Base-by-base conservation (phyloP, 805 yeast genomes). In the Kodamaea kaohsiungensis region DNA sequence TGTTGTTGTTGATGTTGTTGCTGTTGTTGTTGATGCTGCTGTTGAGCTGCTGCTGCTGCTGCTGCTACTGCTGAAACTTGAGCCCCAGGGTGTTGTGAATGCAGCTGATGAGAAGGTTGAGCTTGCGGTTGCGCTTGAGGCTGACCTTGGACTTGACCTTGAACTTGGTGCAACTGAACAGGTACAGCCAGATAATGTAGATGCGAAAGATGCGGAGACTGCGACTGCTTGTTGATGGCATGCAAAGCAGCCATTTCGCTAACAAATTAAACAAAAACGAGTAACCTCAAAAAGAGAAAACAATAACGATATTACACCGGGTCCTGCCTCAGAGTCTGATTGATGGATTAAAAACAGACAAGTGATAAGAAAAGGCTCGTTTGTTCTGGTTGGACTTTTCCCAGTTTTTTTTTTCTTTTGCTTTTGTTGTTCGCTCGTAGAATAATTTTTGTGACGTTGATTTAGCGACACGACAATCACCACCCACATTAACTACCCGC, bases 211-310 rank as follows among this genome's bases (percentile, higher is more conserved):
- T 46, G 50, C 25, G 50, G 54, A 46, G 53, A 43, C 37, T 46
- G 51, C 46, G 49, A 18, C 51, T 25, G 47, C 35, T 46, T 52
- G 45, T 17, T 47, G 43, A 52, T 42, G 43, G 54, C 50, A 19
- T 52, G 54, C 51, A 52, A 48, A 6, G 54, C 51, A 33, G 54
- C 51, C 54, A 52, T 52, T 43, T 42, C 35, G 35, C 39, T 19
- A 35, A 22, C 22, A 17, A 27, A 22, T 22, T 22, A 22, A 22
- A 22, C 25, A 10, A 22, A 46, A 40, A 30, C 13, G 35, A 30
- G 13, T 12, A 12, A 12, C 2, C 35, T 30, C 35, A 9, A 8
- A 30, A 22, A 22, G 25, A 30, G 35, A 9, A 30, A 30, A 30
- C 35, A 30, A 8, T 9, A 30, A 12, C 35, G 35, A 9, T 30